Conservation (phyloP, 2,329 filamentous ascomycete species). For the Trichoderma simmonsii region DNA sequence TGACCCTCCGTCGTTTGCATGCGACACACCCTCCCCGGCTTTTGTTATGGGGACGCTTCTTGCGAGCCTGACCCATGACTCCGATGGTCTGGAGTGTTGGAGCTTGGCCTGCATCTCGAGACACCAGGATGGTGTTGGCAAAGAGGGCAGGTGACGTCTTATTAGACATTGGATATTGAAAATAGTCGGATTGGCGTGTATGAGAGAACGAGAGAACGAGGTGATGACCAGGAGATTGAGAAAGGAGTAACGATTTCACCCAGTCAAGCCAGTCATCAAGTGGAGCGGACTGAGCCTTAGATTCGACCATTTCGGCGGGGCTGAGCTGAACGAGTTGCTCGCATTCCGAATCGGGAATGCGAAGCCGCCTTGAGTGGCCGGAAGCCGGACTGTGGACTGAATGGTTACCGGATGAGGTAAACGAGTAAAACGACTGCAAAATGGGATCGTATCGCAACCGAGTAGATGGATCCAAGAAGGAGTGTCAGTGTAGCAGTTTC, state of each 20-base stretch:
- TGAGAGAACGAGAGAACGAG: background rate
- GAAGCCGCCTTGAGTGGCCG: background rate
- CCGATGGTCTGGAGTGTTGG: background rate
- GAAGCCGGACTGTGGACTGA: background rate
- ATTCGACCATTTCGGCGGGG: background rate
- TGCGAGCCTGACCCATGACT: background rate
- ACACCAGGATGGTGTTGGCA: background rate
- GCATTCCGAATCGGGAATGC: background rate
- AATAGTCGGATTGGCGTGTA: too few relatives aligned
- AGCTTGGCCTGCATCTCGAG: background rate
- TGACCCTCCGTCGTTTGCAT: background rate
- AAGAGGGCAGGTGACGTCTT: background rate
- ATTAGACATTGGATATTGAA: background rate
- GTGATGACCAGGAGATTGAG: background rate
- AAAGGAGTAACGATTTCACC: background rate
- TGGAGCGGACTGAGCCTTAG: background rate
- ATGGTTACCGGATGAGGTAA: background rate
- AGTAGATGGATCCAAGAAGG: background rate
- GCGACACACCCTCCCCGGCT: background rate
- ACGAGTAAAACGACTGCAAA: background rate
- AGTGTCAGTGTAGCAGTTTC: background rate
- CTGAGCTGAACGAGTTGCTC: background rate
- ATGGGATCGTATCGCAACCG: background rate
- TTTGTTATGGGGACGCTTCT: background rate
- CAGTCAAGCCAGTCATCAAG: background rate